Conservation (phyloP, 306 rosid genomes). For the Boehmeria nivea region DNA sequence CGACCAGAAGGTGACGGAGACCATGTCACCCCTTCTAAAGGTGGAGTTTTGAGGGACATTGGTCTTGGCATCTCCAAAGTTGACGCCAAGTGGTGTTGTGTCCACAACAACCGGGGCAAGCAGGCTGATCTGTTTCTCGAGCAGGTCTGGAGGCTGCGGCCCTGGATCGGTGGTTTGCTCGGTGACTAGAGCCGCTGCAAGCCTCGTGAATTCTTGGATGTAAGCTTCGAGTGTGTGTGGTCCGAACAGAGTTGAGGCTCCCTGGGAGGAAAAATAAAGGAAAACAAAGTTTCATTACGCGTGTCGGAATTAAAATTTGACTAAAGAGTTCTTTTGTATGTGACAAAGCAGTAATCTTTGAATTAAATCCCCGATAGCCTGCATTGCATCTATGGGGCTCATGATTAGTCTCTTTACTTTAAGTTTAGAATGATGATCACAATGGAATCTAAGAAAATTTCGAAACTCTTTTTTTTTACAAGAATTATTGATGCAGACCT, state of each 20-base stretch:
- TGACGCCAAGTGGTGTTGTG: constrained; percentile 11
- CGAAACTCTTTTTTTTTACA: too few relatives aligned
- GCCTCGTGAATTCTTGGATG: constrained; percentile 27
- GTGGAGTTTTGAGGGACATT: constrained; percentile 9
- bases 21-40: constrained; percentile 9
- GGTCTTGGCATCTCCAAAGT: constrained; percentile 14
- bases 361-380: too few relatives aligned
- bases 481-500: constrained; percentile 3
- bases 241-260: constrained; percentile 25
- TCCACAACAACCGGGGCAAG: constrained; percentile 20
- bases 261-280: constrained; percentile 3
- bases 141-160: constrained; percentile 19
- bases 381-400: too few relatives aligned
- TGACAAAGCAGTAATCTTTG: too few relatives aligned
- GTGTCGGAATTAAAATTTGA: too few relatives aligned
- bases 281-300: neutral
- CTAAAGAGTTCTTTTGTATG: too few relatives aligned
- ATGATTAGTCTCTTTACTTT: too few relatives aligned
- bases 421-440: too few relatives aligned
- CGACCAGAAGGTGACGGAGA: constrained; percentile 25
- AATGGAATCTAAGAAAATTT: too few relatives aligned
- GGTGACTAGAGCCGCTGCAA: constrained; percentile 11
- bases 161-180: constrained; percentile 8
- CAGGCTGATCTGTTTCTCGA: constrained; percentile 21
- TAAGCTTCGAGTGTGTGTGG: constrained; percentile 24